A percentile compares a stretch with the other conserved stretches of the same genome.
Conservation (phyloP, 306 rosid species). For the Gastrolobium villosum region DNA sequence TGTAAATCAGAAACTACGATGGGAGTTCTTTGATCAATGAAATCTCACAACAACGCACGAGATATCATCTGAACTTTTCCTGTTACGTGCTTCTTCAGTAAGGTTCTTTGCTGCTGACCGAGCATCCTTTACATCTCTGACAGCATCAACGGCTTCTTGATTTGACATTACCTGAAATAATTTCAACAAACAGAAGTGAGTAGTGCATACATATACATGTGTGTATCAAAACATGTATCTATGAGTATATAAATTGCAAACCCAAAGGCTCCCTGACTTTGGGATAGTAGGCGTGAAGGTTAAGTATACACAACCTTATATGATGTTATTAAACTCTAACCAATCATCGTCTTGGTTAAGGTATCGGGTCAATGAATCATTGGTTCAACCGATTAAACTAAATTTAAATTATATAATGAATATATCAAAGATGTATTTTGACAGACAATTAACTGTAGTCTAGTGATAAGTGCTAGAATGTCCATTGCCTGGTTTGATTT, state of each 20-base stretch:
- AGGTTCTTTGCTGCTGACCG: conserved; percentile 84
- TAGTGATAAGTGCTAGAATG: no score
- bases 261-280: no score
- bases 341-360: no score
- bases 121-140: conserved; percentile 80
- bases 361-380: no score
- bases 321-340: no score
- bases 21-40: conserved; percentile 54
- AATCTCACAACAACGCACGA: conserved; percentile 85
- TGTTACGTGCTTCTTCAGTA: conserved; percentile 82
- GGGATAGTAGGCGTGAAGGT: no score
- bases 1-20: conserved; percentile 12
- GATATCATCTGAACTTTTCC: conserved; percentile 93
- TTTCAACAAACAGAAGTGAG: conserved; percentile 23
- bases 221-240: conserved; percentile 4
- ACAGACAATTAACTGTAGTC: no score
- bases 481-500: no score
- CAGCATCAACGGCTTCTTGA: conserved; percentile 82
- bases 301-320: no score
- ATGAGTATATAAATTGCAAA: background rate
- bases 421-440: no score
- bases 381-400: no score
- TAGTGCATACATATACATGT: background rate
- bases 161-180: conserved; percentile 84
- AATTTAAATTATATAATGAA: no score